These are phyloP conservation scores for Trichoderma gracile DNA, from an alignment of 2,329 filamentous ascomycete species.

Conservation along the genomic window DNA sequence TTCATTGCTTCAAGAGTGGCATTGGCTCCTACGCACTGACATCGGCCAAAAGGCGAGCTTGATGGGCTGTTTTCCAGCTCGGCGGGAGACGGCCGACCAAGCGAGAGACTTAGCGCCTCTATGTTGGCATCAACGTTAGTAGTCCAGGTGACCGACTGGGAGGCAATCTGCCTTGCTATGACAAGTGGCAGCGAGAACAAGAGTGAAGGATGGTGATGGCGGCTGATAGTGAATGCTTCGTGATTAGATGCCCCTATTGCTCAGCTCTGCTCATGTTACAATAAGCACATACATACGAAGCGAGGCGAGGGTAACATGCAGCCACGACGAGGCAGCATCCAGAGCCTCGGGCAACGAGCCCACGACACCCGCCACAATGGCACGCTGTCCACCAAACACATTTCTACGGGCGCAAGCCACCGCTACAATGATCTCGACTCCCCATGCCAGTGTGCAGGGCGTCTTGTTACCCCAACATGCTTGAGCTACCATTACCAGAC, in stretches of 20 bases:
- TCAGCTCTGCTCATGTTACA: background rate
- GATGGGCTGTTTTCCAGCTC: background rate
- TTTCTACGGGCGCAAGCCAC: background rate
- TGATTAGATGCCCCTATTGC: no score
- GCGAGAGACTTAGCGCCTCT: slow-evolving; percentile 4
- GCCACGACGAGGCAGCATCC: background rate
- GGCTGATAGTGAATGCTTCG: background rate
- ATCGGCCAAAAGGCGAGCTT: background rate
- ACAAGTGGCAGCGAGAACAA: background rate
- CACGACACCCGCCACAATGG: background rate
- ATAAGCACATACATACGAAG: background rate
- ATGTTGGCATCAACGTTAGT: background rate
- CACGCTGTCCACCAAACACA: background rate
- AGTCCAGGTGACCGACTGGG: background rate
- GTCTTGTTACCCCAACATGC: background rate
- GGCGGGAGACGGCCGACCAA: slow-evolving; percentile 7
- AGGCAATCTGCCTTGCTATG: background rate
- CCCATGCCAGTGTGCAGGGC: slow-evolving; percentile 2
- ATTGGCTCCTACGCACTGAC: slow-evolving; percentile 20
- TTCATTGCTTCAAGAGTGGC: slow-evolving; percentile 23
- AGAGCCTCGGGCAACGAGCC: background rate
- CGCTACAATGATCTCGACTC: background rate
- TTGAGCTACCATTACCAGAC: background rate
- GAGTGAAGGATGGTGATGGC: background rate
- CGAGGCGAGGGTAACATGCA: slow-evolving; percentile 14